Percentiles rank a stretch among this genome's conserved stretches.
Conservation (phyloP, 1,284 basidiomycete species). For the Cryptococcus sp. region DNA sequence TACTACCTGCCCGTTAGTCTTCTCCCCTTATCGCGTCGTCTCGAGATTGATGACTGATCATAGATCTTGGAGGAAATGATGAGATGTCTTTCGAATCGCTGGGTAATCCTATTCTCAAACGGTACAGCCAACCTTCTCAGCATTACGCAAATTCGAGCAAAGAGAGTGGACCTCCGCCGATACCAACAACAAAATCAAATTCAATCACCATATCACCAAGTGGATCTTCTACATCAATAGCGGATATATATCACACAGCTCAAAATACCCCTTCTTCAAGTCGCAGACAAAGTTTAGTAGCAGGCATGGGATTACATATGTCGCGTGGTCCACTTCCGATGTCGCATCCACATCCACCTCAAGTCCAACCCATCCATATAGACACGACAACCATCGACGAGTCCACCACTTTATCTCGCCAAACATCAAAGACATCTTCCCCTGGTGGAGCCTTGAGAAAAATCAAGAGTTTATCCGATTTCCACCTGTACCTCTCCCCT, state of each 20-base stretch:
- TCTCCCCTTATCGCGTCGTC: no score
- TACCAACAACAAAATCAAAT: no score
- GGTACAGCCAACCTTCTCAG: slow-evolving; percentile 17
- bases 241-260: slow-evolving; percentile 44
- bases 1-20: slow-evolving; percentile 30
- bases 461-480: slow-evolving; percentile 42
- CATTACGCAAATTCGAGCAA: no score
- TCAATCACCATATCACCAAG: not conserved
- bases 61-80: slow-evolving; percentile 32
- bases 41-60: not conserved
- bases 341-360: not conserved
- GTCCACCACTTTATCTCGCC: not conserved
- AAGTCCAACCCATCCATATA: not conserved
- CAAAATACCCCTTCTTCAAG: slow-evolving; percentile 24
- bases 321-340: slow-evolving; percentile 6
- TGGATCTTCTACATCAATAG: slow-evolving; percentile 26
- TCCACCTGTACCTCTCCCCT: slow-evolving; percentile 47
- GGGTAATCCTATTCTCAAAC: slow-evolving; percentile 25
- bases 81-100: slow-evolving; percentile 13
- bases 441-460: slow-evolving; percentile 18
- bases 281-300: slow-evolving; percentile 9
- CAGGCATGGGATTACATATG: slow-evolving; percentile 10
- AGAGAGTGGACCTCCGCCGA: no score
- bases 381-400: not conserved
- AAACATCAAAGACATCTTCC: not conserved